phyloP scores from a whole-genome alignment of 331 rosid species.

The Saraca asoca region DNA sequence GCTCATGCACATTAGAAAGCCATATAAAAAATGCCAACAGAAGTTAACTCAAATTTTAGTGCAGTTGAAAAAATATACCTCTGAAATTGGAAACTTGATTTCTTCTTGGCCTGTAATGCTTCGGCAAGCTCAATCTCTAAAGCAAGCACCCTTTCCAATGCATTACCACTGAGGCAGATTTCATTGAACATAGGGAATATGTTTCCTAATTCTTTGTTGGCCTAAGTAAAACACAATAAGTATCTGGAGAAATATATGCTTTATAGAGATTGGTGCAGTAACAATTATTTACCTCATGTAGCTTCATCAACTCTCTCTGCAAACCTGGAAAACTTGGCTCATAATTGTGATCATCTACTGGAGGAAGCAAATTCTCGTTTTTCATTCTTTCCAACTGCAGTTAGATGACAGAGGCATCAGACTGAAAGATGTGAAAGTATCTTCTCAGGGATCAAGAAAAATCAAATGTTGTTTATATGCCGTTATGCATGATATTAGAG shows the following conservation, averaged over 20 bases:
- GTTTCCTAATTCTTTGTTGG: constrained; percentile 79
- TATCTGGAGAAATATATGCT: constrained; percentile 21
- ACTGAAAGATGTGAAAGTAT: constrained; percentile 9
- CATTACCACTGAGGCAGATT: constrained; percentile 70
- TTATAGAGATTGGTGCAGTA: constrained; percentile 19
- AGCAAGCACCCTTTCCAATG: constrained; percentile 94
- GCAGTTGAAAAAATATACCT: constrained; percentile 56
- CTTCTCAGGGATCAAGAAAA: constrained; percentile 8
- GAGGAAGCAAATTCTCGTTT: constrained; percentile 62
- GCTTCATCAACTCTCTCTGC: constrained; percentile 67
- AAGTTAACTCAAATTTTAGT: constrained; percentile 17
- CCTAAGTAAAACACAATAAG: constrained; percentile 50
- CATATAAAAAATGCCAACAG: constrained; percentile 18
- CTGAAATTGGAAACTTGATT: constrained; percentile 70
- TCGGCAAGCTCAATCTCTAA: constrained; percentile 94
- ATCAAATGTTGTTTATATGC: constrained; percentile 11
- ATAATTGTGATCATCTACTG: constrained; percentile 46
- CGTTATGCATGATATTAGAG: constrained; percentile 25
- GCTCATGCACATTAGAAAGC: constrained; percentile 21
- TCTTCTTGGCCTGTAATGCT: constrained; percentile 80
- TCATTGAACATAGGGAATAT: constrained; percentile 70
- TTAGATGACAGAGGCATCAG: constrained; percentile 21
- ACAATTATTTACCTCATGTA: constrained; percentile 63
- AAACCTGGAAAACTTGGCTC: constrained; percentile 64
- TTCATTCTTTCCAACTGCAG: constrained; percentile 91